A percentile compares a stretch with the other conserved stretches of the same genome.
Evolutionary conservation across 208 protist genomes (phyloP).

Genomic region (Leishmania tropica): DNA sequence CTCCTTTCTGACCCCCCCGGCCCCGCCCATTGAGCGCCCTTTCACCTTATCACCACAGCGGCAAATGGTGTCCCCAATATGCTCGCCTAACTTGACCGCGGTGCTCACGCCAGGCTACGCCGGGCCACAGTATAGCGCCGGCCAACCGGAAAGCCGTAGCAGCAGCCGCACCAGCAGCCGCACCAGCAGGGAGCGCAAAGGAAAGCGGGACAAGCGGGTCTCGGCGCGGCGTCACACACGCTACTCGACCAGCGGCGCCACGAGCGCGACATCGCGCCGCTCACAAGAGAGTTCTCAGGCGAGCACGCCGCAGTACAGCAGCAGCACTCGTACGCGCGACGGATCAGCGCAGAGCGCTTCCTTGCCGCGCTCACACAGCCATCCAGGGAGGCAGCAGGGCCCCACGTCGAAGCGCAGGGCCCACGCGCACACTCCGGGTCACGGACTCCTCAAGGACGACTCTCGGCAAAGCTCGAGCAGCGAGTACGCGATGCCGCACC

Average conservation of each 20-base stretch:
- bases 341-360: neutral
- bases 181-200: conserved; percentile 19
- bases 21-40: neutral
- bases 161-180: conserved; percentile 17
- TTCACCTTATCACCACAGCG: neutral
- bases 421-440: neutral
- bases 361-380: conserved; percentile 2
- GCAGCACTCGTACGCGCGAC: neutral
- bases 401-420: neutral
- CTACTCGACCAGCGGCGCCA: neutral
- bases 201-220: conserved; percentile 10
- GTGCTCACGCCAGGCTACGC: neutral
- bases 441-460: conserved; percentile 15
- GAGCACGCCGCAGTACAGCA: neutral
- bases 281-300: conserved; percentile 6
- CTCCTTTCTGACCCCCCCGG: conserved; percentile 7
- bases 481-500: conserved; percentile 9
- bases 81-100: neutral
- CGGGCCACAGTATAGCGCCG: neutral
- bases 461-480: conserved; percentile 10
- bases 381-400: neutral
- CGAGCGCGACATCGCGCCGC: neutral
- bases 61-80: neutral
- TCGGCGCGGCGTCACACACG: conserved; percentile 2
- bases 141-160: neutral